phyloP scores from a whole-genome alignment of 331 rosid species.

The Acacia concinna region DNA sequence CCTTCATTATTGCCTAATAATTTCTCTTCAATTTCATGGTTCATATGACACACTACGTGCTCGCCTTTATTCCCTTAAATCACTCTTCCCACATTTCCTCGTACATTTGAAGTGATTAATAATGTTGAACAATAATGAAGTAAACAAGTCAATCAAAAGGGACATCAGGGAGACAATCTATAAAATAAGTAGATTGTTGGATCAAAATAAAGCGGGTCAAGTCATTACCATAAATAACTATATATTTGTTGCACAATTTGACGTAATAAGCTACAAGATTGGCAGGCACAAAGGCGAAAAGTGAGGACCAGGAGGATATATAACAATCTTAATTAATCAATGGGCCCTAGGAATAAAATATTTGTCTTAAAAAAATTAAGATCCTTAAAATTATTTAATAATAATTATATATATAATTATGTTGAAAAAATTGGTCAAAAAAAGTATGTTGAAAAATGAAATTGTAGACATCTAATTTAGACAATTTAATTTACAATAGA shows the following conservation, averaged over 20 bases:
- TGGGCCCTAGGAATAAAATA: not conserved
- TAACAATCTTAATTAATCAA: not conserved
- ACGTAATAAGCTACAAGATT: not conserved
- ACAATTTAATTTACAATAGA: no score
- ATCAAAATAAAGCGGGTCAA: not conserved
- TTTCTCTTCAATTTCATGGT: not conserved
- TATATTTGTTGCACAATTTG: not conserved
- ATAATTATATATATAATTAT: no score
- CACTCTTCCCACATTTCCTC: not conserved
- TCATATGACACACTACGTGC: constrained; percentile 36
- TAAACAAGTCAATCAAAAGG: not conserved
- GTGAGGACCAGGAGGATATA: not conserved
- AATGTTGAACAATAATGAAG: not conserved
- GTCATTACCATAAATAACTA: not conserved
- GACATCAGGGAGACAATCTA: not conserved
- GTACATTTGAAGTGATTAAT: not conserved
- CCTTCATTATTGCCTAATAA: not conserved
- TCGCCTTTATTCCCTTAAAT: constrained; percentile 26
- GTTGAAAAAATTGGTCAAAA: not conserved
- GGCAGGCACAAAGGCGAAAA: not conserved
- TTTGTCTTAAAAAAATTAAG: no score
- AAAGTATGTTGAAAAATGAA: not conserved
- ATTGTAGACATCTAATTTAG: not conserved
- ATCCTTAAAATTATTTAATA: not conserved
- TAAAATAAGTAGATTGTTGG: not conserved